Conservation (phyloP, 164 flowering plant genomes). For the Kingdonia uniflora region DNA sequence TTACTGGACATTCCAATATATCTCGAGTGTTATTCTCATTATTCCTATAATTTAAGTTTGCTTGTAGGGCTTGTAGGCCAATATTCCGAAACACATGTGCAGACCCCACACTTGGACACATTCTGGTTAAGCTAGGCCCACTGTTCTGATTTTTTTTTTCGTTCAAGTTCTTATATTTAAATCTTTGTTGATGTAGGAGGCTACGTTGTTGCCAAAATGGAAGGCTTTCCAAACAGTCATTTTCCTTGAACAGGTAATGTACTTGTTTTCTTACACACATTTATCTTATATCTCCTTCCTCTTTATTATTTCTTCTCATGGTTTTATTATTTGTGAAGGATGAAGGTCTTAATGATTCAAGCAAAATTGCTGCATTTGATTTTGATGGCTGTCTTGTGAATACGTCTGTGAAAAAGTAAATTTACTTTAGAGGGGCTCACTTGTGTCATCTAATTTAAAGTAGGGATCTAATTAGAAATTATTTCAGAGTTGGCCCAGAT, state of each 20-base stretch:
- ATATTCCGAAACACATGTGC: too few relatives aligned
- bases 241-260: slow-evolving; percentile 76
- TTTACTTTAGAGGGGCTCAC: neutral
- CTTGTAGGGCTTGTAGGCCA: too few relatives aligned
- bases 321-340: slow-evolving; percentile 26
- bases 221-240: slow-evolving; percentile 90
- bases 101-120: neutral
- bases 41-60: too few relatives aligned
- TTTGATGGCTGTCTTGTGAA: slow-evolving; percentile 96
- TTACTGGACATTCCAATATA: too few relatives aligned
- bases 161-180: neutral
- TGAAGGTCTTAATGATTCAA: slow-evolving; percentile 69
- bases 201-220: slow-evolving; percentile 60
- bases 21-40: too few relatives aligned
- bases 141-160: neutral
- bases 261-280: slow-evolving; percentile 10
- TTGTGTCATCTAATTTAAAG: too few relatives aligned
- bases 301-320: slow-evolving; percentile 1
- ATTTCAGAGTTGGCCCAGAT: slow-evolving; percentile 70
- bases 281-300: neutral
- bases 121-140: neutral
- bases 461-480: too few relatives aligned
- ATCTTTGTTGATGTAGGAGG: slow-evolving; percentile 39
- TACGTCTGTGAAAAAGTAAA: slow-evolving; percentile 65
- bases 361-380: slow-evolving; percentile 94